phyloP scores from a whole-genome alignment of 169 alveolate species.

The Plasmodium yoelii region DNA sequence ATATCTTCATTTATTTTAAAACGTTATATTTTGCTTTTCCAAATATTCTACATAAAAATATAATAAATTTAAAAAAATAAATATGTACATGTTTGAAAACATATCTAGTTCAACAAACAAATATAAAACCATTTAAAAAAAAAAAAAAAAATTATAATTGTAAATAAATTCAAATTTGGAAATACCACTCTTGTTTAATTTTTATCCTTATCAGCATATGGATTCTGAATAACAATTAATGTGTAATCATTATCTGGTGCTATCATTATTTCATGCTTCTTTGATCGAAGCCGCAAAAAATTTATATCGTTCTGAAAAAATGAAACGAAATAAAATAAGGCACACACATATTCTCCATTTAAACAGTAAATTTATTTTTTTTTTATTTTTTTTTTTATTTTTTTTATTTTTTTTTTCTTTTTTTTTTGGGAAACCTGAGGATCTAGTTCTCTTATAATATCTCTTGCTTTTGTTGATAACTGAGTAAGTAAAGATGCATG shows the following conservation, averaged over 20 bases:
- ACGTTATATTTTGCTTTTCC: too few species aligned
- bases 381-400: too few species aligned
- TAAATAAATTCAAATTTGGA: too few species aligned
- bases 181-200: background rate
- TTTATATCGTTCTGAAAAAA: conserved; percentile 89
- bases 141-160: too few species aligned
- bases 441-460: conserved; percentile 91
- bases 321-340: background rate
- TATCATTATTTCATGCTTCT: conserved; percentile 95
- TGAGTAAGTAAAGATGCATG: conserved; percentile 83
- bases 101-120: too few species aligned
- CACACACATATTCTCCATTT: background rate
- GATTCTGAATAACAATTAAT: conserved; percentile 94
- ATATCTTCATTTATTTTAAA: too few species aligned
- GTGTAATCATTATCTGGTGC: conserved; percentile 96
- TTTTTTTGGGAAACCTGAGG: conserved; percentile 52
- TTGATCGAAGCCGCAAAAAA: conserved; percentile 92
- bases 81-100: too few species aligned
- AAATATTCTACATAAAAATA: too few species aligned
- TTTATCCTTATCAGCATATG: conserved; percentile 88
- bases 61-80: too few species aligned
- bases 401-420: background rate
- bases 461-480: conserved; percentile 87
- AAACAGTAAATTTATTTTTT: too few species aligned
- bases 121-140: too few species aligned